Percentiles rank a stretch among this genome's conserved stretches.
phyloP scores from a whole-genome alignment of 2,329 filamentous ascomycete genomes.

The Trichoderma sp. region DNA sequence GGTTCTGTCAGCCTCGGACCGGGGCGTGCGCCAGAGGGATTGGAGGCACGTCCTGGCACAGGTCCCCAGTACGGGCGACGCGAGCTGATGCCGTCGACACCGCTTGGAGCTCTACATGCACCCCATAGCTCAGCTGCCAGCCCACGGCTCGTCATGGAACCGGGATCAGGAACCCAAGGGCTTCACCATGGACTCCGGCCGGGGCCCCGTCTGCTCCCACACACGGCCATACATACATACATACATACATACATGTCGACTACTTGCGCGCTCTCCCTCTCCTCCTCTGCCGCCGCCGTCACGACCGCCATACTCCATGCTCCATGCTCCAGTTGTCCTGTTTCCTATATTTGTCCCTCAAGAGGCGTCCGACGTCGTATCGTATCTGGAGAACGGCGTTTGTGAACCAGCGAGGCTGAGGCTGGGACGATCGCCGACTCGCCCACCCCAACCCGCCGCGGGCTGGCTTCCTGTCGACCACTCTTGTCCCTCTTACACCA shows the following conservation, averaged over 20 bases:
- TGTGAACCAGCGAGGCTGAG: constrained; percentile 20
- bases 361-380: constrained; percentile 1
- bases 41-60: not conserved
- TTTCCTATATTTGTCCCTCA: constrained; percentile 23
- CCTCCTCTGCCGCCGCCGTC: constrained; percentile 6
- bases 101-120: constrained; percentile 32
- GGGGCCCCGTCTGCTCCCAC: constrained; percentile 20
- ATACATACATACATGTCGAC: constrained; percentile 26
- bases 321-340: constrained; percentile 21
- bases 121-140: constrained; percentile 39
- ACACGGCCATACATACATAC: constrained; percentile 26
- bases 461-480: constrained; percentile 13
- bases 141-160: constrained; percentile 27
- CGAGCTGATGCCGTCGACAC: constrained; percentile 26
- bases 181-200: constrained; percentile 22
- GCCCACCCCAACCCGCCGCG: constrained; percentile 18
- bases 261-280: constrained; percentile 23
- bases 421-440: constrained; percentile 14
- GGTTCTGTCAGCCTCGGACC: constrained; percentile 26
- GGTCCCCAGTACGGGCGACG: constrained; percentile 16
- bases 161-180: constrained; percentile 23
- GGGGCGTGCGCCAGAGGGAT: constrained; percentile 18
- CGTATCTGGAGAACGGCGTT: constrained; percentile 8
- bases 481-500: constrained; percentile 27
- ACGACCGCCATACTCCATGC: constrained; percentile 10